Percentiles rank a stretch among this genome's conserved stretches.
phyloP scores from a whole-genome alignment of 176 grass and related monocot species.

The Carex cristatella region DNA sequence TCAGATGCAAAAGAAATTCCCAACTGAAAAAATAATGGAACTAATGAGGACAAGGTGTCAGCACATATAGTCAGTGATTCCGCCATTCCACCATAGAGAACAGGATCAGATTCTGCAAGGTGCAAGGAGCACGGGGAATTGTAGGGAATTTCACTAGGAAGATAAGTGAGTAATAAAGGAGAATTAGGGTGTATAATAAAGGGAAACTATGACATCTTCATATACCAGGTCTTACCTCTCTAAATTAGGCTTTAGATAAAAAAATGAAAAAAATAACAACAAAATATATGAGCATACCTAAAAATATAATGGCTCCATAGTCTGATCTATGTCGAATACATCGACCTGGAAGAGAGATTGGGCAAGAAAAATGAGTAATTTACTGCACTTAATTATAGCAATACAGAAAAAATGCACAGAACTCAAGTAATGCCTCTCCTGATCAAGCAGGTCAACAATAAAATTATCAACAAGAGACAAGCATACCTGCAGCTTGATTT shows the following conservation, averaged over 20 bases:
- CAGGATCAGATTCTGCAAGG: neutral
- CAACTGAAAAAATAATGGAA: neutral
- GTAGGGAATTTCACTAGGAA: neutral
- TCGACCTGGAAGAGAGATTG: constrained; percentile 44
- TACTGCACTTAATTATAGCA: constrained; percentile 22
- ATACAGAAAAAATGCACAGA: neutral
- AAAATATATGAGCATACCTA: constrained; percentile 44
- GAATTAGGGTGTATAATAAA: too few relatives aligned
- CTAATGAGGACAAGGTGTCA: neutral
- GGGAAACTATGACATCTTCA: too few relatives aligned
- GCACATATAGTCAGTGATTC: neutral
- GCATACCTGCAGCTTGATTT: constrained; percentile 88
- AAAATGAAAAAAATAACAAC: neutral
- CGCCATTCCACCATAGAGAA: neutral
- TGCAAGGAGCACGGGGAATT: neutral
- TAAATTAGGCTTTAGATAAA: neutral
- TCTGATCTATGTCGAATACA: constrained; percentile 94
- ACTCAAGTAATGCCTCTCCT: neutral
- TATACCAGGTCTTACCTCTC: too few relatives aligned
- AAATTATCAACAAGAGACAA: neutral
- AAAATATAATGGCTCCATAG: constrained; percentile 90
- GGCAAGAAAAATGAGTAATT: constrained; percentile 26
- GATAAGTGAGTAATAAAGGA: neutral
- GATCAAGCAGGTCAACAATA: neutral
- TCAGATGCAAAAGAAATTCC: neutral